Conservation (phyloP, 805 yeast species). For the Myxozyma sirexii region DNA sequence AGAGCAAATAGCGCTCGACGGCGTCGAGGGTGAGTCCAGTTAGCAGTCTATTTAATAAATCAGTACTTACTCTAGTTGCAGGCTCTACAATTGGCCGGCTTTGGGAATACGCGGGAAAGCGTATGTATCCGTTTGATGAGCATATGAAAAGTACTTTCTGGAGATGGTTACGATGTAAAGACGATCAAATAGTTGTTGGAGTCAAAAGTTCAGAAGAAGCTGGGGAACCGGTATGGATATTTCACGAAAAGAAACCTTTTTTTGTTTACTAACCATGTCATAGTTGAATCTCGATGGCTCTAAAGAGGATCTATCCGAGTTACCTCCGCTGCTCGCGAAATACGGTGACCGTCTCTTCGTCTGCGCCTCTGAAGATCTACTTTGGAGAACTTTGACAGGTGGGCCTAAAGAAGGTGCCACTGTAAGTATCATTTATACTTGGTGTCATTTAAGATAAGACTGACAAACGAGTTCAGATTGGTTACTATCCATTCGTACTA, state of each 20-base stretch:
- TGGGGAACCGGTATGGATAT: slow-evolving; percentile 2
- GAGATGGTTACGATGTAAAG: slow-evolving; percentile 37
- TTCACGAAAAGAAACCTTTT: slow-evolving; percentile 19
- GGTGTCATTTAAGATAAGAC: not conserved
- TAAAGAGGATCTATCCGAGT: slow-evolving; percentile 21
- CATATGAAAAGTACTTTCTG: slow-evolving; percentile 35
- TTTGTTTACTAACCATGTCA: slow-evolving; percentile 38
- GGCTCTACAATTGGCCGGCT: slow-evolving; percentile 38
- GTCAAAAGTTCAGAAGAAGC: slow-evolving; percentile 12
- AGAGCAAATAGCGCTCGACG: slow-evolving; percentile 41
- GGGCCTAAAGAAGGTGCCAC: slow-evolving; percentile 38
- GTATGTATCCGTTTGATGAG: slow-evolving; percentile 34
- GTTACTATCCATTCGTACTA: slow-evolving; percentile 45
- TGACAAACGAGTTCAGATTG: slow-evolving; percentile 34
- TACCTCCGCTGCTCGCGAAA: slow-evolving; percentile 16
- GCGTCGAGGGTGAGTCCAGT: slow-evolving; percentile 41
- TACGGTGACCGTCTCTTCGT: slow-evolving; percentile 32
- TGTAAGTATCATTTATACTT: slow-evolving; percentile 11
- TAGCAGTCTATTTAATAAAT: too few relatives aligned
- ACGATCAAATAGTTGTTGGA: slow-evolving; percentile 34
- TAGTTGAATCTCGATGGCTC: slow-evolving; percentile 10
- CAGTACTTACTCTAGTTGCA: too few relatives aligned
- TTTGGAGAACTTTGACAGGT: slow-evolving; percentile 45
- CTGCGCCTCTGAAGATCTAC: slow-evolving; percentile 41
- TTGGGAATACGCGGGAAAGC: slow-evolving; percentile 36